Percentiles rank a stretch among this genome's conserved stretches.
phyloP scores from a whole-genome alignment of 2,329 filamentous ascomycete genomes.

The Talaromyces sp. region DNA sequence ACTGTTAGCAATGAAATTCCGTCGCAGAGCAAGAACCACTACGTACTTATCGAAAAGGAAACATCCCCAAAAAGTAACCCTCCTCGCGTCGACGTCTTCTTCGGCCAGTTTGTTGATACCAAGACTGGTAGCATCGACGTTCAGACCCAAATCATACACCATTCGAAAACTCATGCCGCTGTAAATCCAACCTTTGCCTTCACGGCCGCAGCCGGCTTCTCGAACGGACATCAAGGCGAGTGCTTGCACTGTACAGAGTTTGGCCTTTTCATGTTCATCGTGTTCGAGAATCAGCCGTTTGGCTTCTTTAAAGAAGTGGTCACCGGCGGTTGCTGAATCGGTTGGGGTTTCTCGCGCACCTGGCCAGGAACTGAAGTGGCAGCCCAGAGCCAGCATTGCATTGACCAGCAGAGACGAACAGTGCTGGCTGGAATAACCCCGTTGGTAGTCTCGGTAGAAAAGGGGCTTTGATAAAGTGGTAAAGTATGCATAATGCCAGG shows the following conservation, averaged over 20 bases:
- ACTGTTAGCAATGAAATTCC: slow-evolving; percentile 6
- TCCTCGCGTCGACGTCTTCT: slow-evolving; percentile 78
- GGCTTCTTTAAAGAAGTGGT: slow-evolving; percentile 93
- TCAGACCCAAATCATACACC: slow-evolving; percentile 89
- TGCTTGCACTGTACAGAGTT: slow-evolving; percentile 85
- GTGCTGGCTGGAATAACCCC: slow-evolving; percentile 66
- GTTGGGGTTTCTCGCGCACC: slow-evolving; percentile 66
- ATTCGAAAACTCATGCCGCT: slow-evolving; percentile 98
- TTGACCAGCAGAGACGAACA: slow-evolving; percentile 90
- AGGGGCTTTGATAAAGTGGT: slow-evolving; percentile 80
- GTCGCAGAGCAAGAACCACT: not conserved
- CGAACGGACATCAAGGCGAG: slow-evolving; percentile 92
- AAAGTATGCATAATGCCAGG: slow-evolving; percentile 96
- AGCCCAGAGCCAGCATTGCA: slow-evolving; percentile 86
- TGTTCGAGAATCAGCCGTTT: slow-evolving; percentile 85
- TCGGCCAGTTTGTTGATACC: slow-evolving; percentile 63
- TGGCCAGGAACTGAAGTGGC: slow-evolving; percentile 78
- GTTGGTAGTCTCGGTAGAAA: slow-evolving; percentile 80
- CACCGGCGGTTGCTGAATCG: slow-evolving; percentile 80
- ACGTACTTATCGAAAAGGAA: slow-evolving; percentile 88
- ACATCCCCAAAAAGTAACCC: slow-evolving; percentile 95
- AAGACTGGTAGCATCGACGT: slow-evolving; percentile 70
- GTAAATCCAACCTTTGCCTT: slow-evolving; percentile 97
- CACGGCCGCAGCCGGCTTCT: slow-evolving; percentile 88
- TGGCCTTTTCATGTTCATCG: slow-evolving; percentile 87